Evolutionary conservation across 306 rosid genomes (phyloP), one percentile per base, ranked within the genome.

Genomic region (Castanea crenata): DNA sequence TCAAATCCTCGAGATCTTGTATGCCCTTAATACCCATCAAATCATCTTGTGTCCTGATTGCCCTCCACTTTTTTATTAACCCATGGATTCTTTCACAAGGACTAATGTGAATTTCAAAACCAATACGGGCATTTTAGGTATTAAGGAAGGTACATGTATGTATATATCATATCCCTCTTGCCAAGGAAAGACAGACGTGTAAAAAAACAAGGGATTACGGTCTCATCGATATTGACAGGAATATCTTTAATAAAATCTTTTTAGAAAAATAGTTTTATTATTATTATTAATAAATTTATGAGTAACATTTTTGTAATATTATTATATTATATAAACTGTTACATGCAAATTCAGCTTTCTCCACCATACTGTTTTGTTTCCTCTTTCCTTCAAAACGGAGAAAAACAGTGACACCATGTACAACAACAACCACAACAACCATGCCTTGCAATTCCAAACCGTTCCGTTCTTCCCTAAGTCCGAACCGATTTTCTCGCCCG

Each of bases 221-320:
- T 90, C 91, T 77, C 76, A 74, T 90, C 90, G 74, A 84, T 27
- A 58, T 79, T 84, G 93, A 87, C 88, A 83, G 78, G 76, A 65
- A 85, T 76, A 89, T 81, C 86, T 83, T 20, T 29, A 32, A 38
- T 61, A 75, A 80, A 75, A 82, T 74, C 78, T 78, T 20, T 27
- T 63, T 27, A 3, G 2, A 23, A 5, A 5, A 62, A 62, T 13
- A 13, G 14, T 18, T 16, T 2, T 31, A 1, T 25, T 25, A 25
- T 25, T 25, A 6, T 3, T n/a, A 25, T 3, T 61, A 64, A 64
- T 64, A 64, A 64, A 31, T 64, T 29, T 16, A 25, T 25, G 27
- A 25, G 27, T 64, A 2, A 29, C 16, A 25, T 63, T 29, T 16
- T 15, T 14, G 8, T 38, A 7, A 38, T 8, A 38, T 8, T 49